A percentile compares a stretch with the other conserved stretches of the same genome.
Evolutionary conservation across 2,329 filamentous ascomycete genomes (phyloP).

Genomic region (Pyricularia grisea): DNA sequence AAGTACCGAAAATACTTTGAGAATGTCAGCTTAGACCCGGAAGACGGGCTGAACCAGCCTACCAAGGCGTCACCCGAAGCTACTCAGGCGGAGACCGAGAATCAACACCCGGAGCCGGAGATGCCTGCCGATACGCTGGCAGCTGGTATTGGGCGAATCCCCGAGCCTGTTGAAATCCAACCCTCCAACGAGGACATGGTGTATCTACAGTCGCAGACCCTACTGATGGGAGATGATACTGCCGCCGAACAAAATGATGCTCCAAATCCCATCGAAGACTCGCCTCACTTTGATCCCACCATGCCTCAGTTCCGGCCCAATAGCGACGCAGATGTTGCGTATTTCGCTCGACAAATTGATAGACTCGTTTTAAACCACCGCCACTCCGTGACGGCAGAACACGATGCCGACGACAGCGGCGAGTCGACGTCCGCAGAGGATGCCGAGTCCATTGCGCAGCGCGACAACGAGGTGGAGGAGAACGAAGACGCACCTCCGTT

Average conservation of each 20-base stretch:
- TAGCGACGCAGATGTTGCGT: slow-evolving; percentile 14
- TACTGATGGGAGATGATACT: not conserved
- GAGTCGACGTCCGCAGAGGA: slow-evolving; percentile 2
- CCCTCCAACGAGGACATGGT: not conserved
- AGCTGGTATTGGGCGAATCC: not conserved
- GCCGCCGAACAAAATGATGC: not conserved
- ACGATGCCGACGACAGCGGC: not conserved
- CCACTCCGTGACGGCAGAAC: not conserved
- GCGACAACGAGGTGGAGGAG: not conserved
- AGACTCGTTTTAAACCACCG: not conserved
- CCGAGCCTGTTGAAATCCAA: not conserved
- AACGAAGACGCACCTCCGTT: slow-evolving; percentile 11
- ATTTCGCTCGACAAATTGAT: not conserved
- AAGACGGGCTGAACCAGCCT: slow-evolving; percentile 5
- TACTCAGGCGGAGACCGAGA: not conserved
- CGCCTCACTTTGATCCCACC: slow-evolving; percentile 43
- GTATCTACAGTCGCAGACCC: not conserved
- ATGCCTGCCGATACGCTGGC: not conserved
- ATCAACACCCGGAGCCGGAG: not conserved
- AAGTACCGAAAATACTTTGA: slow-evolving; percentile 41
- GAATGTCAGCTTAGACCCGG: slow-evolving; percentile 24
- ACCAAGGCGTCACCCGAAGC: not conserved
- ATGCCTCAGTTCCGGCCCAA: slow-evolving; percentile 63
- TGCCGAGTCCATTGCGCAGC: slow-evolving; percentile 2
- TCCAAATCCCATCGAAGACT: not conserved